A percentile compares a stretch with the other conserved stretches of the same genome.
These are phyloP conservation scores for Mycena venus DNA, from an alignment of 768 basidiomycete genomes.

Conservation along the genomic window DNA sequence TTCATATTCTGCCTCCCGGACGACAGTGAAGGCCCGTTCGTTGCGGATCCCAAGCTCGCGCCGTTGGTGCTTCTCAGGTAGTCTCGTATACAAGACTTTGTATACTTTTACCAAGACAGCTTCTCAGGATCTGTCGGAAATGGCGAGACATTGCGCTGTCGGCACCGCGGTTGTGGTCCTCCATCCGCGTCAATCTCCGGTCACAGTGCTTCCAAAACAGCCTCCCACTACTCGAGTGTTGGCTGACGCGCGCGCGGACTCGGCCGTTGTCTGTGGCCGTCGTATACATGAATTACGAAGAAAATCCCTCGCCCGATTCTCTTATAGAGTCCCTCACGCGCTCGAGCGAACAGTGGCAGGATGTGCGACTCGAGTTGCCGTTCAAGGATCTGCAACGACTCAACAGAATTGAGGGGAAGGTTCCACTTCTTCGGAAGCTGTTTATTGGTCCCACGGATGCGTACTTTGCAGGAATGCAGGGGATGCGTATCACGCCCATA, in stretches of 20 bases:
- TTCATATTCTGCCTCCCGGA: conserved; percentile 21
- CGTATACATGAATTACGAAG: conserved; percentile 22
- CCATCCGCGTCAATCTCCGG: conserved; percentile 14
- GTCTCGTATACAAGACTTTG: too few species aligned
- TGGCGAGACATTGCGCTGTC: conserved; percentile 21
- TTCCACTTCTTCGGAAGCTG: conserved; percentile 24
- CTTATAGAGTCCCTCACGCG: conserved; percentile 5
- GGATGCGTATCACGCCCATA: conserved; percentile 18
- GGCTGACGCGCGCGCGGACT: conserved; percentile 14
- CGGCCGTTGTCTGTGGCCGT: conserved; percentile 17
- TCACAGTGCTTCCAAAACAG: conserved; percentile 7
- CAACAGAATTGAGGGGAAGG: conserved; percentile 13
- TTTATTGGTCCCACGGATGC: conserved; percentile 21
- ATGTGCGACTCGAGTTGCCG: conserved; percentile 25
- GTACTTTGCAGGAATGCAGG: conserved; percentile 17
- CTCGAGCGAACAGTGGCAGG: conserved; percentile 23
- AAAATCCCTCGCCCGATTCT: conserved; percentile 13
- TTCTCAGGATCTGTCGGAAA: conserved; percentile 6
- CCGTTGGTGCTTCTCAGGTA: conserved; percentile 10
- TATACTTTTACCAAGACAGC: too few species aligned
- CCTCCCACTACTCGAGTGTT: conserved; percentile 21
- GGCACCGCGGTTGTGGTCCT: conserved; percentile 16
- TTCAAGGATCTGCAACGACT: conserved; percentile 27
- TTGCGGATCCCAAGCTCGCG: conserved; percentile 9
- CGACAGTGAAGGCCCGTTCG: not conserved